Evolutionary conservation across 1,284 basidiomycete species (phyloP), one percentile per base, ranked within the genome.

Genomic region (Cryptococcus sp.): DNA sequence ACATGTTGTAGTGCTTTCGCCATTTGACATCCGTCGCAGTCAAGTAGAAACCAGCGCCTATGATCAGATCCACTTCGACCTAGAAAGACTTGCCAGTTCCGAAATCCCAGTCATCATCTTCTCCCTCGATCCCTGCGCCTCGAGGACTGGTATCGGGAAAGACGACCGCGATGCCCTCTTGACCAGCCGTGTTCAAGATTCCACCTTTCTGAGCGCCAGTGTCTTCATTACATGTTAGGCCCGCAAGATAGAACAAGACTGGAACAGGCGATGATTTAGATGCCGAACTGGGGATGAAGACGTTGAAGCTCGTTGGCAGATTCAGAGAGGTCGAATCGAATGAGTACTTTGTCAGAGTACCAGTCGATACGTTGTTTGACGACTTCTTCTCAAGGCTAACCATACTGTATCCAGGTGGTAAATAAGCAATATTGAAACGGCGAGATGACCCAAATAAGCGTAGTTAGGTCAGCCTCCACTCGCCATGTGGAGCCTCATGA

Each of bases 91-190:
- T 49, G 69, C 83, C 85, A 22, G 85, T 87, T n/a, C 91, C 91
- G 71, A 93, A 89, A 69, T 97, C 88, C 90, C 89, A 96, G 70
- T 85, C 84, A 56, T 83, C 82, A 45, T 89, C 84, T 76, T 98
- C 92, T 45, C 87, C 91, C 50, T 86, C 83, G 53, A 92, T 81
- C n/a, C 85, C 85, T 1, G 94, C 93, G 1, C 91, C 92, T 28
- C 94, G 82, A 2, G 96, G 96, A 37, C 87, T 91, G 0, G 96
- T 98, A 70, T 99, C 96, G 0, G 96, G 91, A 73, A 97, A 96
- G 39, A 98, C 83, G 45, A 98, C 77, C 0, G 94, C 93, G 53
- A 99, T 86, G 3, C 86, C 86, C 64, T 92, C 84, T 32, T 83
- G 78, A 2, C 88, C 82, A 1, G 92, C 91, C 24, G 85, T 83